These are phyloP conservation scores for Schrenkiella parvula DNA, from an alignment of 345 rosid genomes.

Conservation along the genomic window DNA sequence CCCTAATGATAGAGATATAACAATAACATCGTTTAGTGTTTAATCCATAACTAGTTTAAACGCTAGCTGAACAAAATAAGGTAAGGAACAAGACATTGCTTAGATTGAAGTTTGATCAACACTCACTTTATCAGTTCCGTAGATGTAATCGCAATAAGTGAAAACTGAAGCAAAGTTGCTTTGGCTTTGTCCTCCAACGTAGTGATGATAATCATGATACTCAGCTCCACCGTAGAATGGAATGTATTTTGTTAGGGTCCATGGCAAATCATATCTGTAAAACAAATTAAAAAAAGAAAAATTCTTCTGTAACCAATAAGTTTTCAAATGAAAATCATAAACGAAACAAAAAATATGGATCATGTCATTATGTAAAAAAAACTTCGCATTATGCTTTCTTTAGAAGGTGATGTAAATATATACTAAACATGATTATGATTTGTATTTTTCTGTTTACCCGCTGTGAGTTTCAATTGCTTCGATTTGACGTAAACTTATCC, in stretches of 20 bases:
- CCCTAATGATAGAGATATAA: slow-evolving; percentile 6
- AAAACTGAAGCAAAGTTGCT: slow-evolving; percentile 87
- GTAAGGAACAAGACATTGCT: neutral
- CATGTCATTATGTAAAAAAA: too few species aligned
- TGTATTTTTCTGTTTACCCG: slow-evolving; percentile 43
- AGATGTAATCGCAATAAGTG: slow-evolving; percentile 77
- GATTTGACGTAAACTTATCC: slow-evolving; percentile 73
- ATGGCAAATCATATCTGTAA: slow-evolving; percentile 70
- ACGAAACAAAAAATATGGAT: too few species aligned
- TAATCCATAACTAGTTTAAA: neutral
- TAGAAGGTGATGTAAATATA: neutral
- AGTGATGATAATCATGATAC: slow-evolving; percentile 85
- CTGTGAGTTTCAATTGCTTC: slow-evolving; percentile 85
- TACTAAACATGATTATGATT: neutral
- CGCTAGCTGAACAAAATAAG: neutral
- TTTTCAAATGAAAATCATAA: too few species aligned
- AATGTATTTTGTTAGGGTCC: slow-evolving; percentile 59
- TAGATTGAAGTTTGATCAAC: neutral
- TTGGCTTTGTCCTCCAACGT: slow-evolving; percentile 84
- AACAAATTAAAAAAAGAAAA: neutral
- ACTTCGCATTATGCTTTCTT: neutral
- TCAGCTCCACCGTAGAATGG: slow-evolving; percentile 90
- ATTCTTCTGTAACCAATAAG: neutral
- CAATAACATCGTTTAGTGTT: neutral
- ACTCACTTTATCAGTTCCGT: slow-evolving; percentile 80